Conservation (phyloP, 371 early-diverging fungal species). For the Zychaea mexicana region DNA sequence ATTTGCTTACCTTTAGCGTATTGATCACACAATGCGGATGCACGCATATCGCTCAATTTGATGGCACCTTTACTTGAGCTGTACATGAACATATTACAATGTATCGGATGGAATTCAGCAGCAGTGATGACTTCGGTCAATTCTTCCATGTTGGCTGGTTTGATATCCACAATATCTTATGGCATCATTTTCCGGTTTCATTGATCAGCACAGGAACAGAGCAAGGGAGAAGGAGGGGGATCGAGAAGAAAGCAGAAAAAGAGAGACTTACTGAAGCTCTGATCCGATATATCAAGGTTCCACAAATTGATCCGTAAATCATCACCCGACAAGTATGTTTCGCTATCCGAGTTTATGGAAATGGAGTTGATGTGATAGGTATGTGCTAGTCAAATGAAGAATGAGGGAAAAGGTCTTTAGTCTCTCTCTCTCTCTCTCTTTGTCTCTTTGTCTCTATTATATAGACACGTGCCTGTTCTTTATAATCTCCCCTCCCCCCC, state of each 20-base stretch:
- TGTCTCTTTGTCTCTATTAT: too few species aligned
- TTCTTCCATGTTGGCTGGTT: slow-evolving; percentile 99
- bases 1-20: slow-evolving; percentile 89
- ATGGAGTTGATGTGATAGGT: slow-evolving; percentile 99
- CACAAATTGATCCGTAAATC: slow-evolving; percentile 98
- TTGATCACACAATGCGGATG: slow-evolving; percentile 92
- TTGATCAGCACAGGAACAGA: background rate
- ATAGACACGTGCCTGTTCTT: too few species aligned
- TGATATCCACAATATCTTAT: slow-evolving; percentile 98
- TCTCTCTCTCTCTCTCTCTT: too few species aligned
- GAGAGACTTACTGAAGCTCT: slow-evolving; percentile 86
- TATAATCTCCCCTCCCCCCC: too few species aligned
- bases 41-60: slow-evolving; percentile 96
- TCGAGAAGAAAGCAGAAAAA: too few species aligned
- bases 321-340: slow-evolving; percentile 97
- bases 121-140: slow-evolving; percentile 99
- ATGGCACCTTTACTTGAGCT: slow-evolving; percentile 98
- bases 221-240: background rate
- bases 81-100: slow-evolving; percentile 98
- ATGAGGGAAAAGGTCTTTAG: too few species aligned
- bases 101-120: slow-evolving; percentile 95
- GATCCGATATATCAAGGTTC: slow-evolving; percentile 95
- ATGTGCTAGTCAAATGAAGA: slow-evolving; percentile 69
- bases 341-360: slow-evolving; percentile 96
- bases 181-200: too few species aligned